Evolutionary conservation across 164 flowering plant species (phyloP).

Genomic region (Chimonanthus salicifolius): DNA sequence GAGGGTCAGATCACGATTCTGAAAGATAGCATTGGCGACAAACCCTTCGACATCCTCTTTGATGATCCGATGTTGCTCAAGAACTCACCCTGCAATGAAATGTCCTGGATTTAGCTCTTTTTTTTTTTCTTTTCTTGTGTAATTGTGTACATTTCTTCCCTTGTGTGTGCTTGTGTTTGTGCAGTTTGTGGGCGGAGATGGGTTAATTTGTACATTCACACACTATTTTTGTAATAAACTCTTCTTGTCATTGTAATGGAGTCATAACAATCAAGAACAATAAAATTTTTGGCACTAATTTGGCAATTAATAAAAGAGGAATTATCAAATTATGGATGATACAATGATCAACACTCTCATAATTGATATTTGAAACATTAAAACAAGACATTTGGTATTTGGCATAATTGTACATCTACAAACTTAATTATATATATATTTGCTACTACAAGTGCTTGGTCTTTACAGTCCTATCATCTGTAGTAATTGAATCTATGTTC

Average conservation of each 20-base stretch:
- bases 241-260: neutral
- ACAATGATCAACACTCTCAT: too few species aligned
- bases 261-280: too few species aligned
- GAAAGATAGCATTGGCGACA: constrained; percentile 51
- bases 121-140: neutral
- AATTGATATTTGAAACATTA: too few species aligned
- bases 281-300: too few species aligned
- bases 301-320: too few species aligned
- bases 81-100: constrained; percentile 34
- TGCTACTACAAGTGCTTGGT: too few species aligned
- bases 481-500: too few species aligned
- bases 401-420: too few species aligned
- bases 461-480: too few species aligned
- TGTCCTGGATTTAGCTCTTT: neutral
- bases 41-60: constrained; percentile 53
- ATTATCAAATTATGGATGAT: too few species aligned
- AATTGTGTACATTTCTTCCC: neutral
- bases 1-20: constrained; percentile 91
- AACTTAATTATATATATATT: too few species aligned
- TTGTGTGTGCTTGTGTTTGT: neutral
- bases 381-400: too few species aligned
- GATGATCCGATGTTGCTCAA: constrained; percentile 31
- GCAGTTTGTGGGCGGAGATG: neutral
- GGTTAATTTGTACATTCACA: constrained; percentile 1
- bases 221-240: neutral